Base-by-base conservation (phyloP, 345 rosid species). In the Murraya paniculata region DNA sequence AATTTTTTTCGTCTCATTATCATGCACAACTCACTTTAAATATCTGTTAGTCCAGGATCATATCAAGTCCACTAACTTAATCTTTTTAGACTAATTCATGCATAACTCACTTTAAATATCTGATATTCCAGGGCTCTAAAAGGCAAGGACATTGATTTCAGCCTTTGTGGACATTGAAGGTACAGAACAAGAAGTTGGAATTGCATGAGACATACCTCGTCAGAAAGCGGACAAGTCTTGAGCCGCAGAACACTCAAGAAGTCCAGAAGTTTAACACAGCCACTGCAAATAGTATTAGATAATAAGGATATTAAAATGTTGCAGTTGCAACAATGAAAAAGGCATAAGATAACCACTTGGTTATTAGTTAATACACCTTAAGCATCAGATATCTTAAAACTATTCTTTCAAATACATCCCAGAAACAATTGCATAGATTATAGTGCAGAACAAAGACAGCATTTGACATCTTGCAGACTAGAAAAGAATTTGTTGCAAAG, bases 171-270 rank as follows among this genome's bases (percentile, higher is more conserved):
- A 81, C 69, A 24, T 25, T 25, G 48, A 4, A 19, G 28, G 11
- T 24, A 71, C 22, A 48, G 18, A 36, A 27, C 1, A 60, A 33
- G 28, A 48, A 31, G 6, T 14, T 56, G 72, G 3, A 59, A 53
- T 18, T 22, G 38, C 7, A 33, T n/a, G 53, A 38, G 36, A 78
- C 91, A 81, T 39, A 94, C 99, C 98, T 87, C 86, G 78, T 87
- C 87, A 72, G 94, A 86, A 45, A 94, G 89, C 58, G 80, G 60
- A 74, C 91, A 96, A 66, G 89, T 39, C 85, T 85, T 87, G 79
- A 96, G 87, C 80, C 80, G 86, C 66, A 90, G 82, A 79, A 72
- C 91, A 86, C 85, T 86, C 77, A 85, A 80, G 81, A 96, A 94
- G 77, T 90, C 88, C 72, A 62, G 75, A 77, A 84, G 80, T 71